Evolutionary conservation across 768 basidiomycete species (phyloP), one percentile per base, ranked within the genome.

Genomic region (Clathrus columnatus): DNA sequence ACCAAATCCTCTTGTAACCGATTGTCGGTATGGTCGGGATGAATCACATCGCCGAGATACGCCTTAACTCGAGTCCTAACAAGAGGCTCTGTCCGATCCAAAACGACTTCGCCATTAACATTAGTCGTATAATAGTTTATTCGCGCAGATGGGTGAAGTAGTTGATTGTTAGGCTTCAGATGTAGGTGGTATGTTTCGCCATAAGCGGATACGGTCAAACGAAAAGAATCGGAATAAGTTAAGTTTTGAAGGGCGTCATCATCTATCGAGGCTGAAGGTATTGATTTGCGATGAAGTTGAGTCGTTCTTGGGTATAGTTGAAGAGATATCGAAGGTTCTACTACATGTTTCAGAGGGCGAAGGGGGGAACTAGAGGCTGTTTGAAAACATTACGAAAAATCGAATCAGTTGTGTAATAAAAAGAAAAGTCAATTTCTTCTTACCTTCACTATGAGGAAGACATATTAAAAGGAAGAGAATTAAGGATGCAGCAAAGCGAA

Each of bases 101-200:
- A 61, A 18, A 76, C 71, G 26, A 77, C 69, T 41, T 67, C 63
- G 27, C 85, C 84, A 45, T 79, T 74, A 16, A 79, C 63, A 7
- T 66, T 66, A 20, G 72, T 74, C n/a, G 72, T 69, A 65, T 81
- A 82, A 69, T 84, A 84, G 50, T 77, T 80, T 55, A 90, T 75
- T 42, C 83, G 80, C 1, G 89, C 89, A 51, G 84, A 79, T 43
- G 88, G 83, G 64, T 91, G 87, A 50, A 91, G 73, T 58, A 92
- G 80, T 59, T 87, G 72, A 59, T 85, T 79, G 64, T 88, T 90
- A 7, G 90, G 89, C 17, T 79, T 79, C 48, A 92, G 74, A 62
- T 91, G 85, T 45, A 92, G 75, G 64, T 84, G 73, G 63, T 82
- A 85, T 24, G 73, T 77, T 42, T 85, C 76, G 59, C 76, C 75